Base-by-base conservation (phyloP, 306 rosid species). In the Herpetospermum pedunculosum region DNA sequence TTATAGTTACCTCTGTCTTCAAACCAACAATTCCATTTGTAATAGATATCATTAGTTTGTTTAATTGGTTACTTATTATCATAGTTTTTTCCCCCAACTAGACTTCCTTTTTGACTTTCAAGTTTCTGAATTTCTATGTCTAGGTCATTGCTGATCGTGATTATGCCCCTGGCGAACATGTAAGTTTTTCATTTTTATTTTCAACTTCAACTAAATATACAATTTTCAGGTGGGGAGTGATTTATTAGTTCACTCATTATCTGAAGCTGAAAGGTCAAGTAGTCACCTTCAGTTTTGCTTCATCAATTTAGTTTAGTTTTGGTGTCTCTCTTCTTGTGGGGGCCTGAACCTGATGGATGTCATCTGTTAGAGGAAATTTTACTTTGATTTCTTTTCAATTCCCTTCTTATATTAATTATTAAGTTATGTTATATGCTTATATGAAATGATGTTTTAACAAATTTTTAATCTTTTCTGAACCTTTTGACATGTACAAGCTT, bases 131-230 rank as follows among this genome's bases (percentile, higher is more conserved):
- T 57, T 63, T 62, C 12, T 74, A 53, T 80, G 44, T 80, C 79
- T 81, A 92, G 94, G 92, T 92, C 43, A 52, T 69, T 38, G 93
- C 93, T 80, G 90, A 86, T 81, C 82, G 89, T 23, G 79, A 84
- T 76, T 92, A 85, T 92, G 68, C 75, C 59, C 86, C 86, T 34
- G 92, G 92, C 71, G 96, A 92, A 50, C 82, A 92, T 91, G 97
- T 89, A 35, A 78, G 84, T 49, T 59, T 59, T 62, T 35, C 54
- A 53, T 74, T 72, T 80, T 9, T 44, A 11, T 44, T 59, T 68
- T 16, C 69, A 52, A 23, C 43, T 18, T 35, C 68, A 34, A 62
- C 28, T 62, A 34, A 35, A 62, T 35, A 62, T 62, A n/a, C 40
- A 28, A 14, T 29, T 43, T 62, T 65, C 49, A 30, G 21, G 64